These are phyloP conservation scores for Hericium coralloides DNA, from an alignment of 768 basidiomycete genomes.

Conservation along the genomic window DNA sequence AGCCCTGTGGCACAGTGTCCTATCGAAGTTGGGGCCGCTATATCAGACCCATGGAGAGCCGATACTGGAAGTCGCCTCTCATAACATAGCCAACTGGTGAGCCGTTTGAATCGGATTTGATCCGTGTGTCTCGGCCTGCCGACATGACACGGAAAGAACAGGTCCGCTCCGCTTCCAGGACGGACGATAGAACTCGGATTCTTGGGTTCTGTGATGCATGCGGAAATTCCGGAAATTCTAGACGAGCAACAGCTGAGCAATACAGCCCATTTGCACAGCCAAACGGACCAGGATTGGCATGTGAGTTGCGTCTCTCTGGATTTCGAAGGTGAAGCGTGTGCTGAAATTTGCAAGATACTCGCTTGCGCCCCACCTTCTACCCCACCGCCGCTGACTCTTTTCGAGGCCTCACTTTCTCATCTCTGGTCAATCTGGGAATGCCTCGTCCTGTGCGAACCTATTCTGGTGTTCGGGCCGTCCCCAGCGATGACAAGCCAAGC, in stretches of 20 bases:
- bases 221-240: constrained; percentile 56
- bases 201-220: constrained; percentile 64
- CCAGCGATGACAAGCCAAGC: constrained; percentile 81
- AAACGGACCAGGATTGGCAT: constrained; percentile 11
- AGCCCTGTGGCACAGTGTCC: constrained; percentile 61
- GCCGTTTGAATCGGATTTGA: constrained; percentile 16
- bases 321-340: background rate
- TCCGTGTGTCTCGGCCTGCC: background rate
- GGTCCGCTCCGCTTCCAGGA: constrained; percentile 70
- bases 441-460: constrained; percentile 80
- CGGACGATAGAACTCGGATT: constrained; percentile 71
- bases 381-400: constrained; percentile 49
- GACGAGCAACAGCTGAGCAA: constrained; percentile 70
- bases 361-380: constrained; percentile 53
- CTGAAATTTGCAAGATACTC: constrained; percentile 39
- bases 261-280: constrained; percentile 23
- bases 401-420: constrained; percentile 56
- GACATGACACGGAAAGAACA: constrained; percentile 36
- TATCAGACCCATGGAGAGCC: constrained; percentile 65
- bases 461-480: constrained; percentile 72
- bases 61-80: constrained; percentile 80
- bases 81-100: constrained; percentile 81
- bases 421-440: constrained; percentile 93
- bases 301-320: constrained; percentile 2
- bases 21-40: constrained; percentile 67